Evolutionary conservation across 1,139 yeast genomes (phyloP).

Genomic region (Debaryomyces sp.): DNA sequence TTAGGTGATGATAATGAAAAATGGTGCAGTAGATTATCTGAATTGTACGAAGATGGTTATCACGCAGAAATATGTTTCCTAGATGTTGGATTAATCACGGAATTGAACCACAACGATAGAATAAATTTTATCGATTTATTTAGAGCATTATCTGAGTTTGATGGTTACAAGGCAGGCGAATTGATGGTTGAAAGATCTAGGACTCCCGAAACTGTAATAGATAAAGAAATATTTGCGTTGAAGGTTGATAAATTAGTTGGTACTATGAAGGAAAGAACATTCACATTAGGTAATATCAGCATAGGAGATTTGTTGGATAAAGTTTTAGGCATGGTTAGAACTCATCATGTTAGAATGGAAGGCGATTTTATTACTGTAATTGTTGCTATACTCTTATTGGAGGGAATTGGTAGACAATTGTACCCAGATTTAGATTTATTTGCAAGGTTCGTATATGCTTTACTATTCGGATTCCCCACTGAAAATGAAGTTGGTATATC

Average conservation of each 20-base stretch:
- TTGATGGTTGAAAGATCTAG: conserved; percentile 92
- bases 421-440: conserved; percentile 92
- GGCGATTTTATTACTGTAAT: conserved; percentile 94
- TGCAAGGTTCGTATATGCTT: conserved; percentile 85
- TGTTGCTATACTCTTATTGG: conserved; percentile 83
- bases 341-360: conserved; percentile 96
- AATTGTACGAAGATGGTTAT: conserved; percentile 62
- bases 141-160: conserved; percentile 86
- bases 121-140: conserved; percentile 87
- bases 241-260: conserved; percentile 84
- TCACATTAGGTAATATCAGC: conserved; percentile 88
- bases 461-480: conserved; percentile 61
- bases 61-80: conserved; percentile 88
- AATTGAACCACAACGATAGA: conserved; percentile 74
- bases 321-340: conserved; percentile 86
- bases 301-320: conserved; percentile 89
- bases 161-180: conserved; percentile 94
- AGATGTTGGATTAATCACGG: conserved; percentile 93
- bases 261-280: conserved; percentile 82
- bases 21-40: conserved; percentile 54
- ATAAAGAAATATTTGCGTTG: conserved; percentile 81
- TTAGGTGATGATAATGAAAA: conserved; percentile 41
- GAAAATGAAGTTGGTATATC: conserved; percentile 27
- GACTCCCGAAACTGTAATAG: conserved; percentile 89
- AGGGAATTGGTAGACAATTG: conserved; percentile 92